Conservation (phyloP, 495 filamentous ascomycete genomes). For the Neurospora cerealis region DNA sequence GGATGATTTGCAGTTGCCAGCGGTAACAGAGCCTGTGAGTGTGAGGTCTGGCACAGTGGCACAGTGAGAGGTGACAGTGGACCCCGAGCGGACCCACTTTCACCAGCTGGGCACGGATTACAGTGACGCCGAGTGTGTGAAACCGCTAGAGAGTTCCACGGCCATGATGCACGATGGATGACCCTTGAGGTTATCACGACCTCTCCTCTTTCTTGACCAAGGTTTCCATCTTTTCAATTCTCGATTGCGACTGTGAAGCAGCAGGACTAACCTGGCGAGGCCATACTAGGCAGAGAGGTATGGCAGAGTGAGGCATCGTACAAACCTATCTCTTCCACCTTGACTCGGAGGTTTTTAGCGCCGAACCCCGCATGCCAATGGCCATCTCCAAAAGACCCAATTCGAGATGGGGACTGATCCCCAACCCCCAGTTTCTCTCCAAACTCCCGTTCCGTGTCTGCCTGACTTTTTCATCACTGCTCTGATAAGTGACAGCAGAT, state of each 20-base stretch:
- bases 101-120: background rate
- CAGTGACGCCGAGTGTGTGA: background rate
- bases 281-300: background rate
- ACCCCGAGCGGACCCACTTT: background rate
- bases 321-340: background rate
- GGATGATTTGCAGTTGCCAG: background rate
- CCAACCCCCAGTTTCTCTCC: background rate
- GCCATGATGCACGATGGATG: background rate
- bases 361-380: background rate
- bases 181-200: background rate
- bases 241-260: background rate
- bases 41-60: background rate
- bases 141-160: background rate
- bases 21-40: background rate
- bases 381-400: background rate
- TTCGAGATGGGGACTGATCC: background rate
- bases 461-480: background rate
- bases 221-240: background rate
- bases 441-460: background rate
- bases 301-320: background rate
- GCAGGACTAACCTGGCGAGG: background rate
- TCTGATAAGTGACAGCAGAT: background rate
- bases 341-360: background rate
- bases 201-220: background rate
- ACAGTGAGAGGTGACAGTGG: background rate